A percentile compares a stretch with the other conserved stretches of the same genome.
Conservation (phyloP, 2,329 filamentous ascomycete species). For the Cladorrhinum sp. region DNA sequence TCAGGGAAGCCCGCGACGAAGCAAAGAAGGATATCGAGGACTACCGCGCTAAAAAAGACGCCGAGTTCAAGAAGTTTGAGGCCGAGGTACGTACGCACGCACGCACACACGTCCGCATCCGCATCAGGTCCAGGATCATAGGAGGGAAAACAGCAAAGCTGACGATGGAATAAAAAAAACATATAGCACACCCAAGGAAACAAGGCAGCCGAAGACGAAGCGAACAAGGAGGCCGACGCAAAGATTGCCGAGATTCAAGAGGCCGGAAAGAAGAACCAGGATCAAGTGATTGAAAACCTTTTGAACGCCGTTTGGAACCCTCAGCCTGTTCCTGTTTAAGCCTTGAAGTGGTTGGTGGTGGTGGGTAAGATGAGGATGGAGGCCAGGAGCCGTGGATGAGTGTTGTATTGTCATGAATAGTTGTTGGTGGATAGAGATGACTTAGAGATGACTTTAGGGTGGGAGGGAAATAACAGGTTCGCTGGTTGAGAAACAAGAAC, state of each 20-base stretch:
- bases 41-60: constrained; percentile 85
- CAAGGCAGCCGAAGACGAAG: constrained; percentile 72
- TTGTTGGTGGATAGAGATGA: neutral
- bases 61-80: constrained; percentile 94
- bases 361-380: neutral
- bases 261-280: constrained; percentile 75
- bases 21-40: constrained; percentile 97
- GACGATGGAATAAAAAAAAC: constrained; percentile 20
- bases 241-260: constrained; percentile 80
- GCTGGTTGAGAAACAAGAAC: neutral
- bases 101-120: neutral
- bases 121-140: neutral
- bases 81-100: constrained; percentile 48
- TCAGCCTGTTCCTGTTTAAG: constrained; percentile 58
- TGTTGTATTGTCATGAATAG: no score
- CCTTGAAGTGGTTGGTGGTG: neutral
- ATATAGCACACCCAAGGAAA: constrained; percentile 95
- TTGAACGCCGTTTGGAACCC: constrained; percentile 82
- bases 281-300: constrained; percentile 77
- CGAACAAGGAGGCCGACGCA: constrained; percentile 74
- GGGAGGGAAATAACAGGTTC: neutral
- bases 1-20: constrained; percentile 93
- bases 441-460: no score
- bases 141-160: constrained; percentile 10
- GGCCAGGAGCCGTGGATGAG: no score